These are phyloP conservation scores for Periglandula ipomoeae DNA, from an alignment of 2,329 filamentous ascomycete species.

Conservation along the genomic window DNA sequence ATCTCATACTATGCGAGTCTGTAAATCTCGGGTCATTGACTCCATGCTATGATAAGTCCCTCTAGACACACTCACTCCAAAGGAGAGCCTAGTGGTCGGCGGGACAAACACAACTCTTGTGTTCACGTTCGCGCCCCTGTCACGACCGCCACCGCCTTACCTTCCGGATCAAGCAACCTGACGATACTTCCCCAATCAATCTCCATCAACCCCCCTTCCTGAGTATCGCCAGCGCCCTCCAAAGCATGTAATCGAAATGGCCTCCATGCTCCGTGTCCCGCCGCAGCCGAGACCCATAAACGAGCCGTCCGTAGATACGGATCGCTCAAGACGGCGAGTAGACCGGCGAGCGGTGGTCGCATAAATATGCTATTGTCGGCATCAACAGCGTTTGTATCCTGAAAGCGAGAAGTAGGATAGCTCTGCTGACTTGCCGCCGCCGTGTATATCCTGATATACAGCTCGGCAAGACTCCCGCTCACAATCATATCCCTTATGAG, in stretches of 20 bases:
- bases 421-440: too few species aligned
- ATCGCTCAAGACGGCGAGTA: conserved; percentile 34
- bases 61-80: too few species aligned
- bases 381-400: background rate
- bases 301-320: conserved; percentile 33
- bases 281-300: conserved; percentile 26
- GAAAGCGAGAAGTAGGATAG: too few species aligned
- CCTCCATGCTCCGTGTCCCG: conserved; percentile 16
- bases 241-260: conserved; percentile 9
- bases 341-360: conserved; percentile 21
- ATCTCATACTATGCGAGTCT: too few species aligned
- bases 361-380: conserved; percentile 11
- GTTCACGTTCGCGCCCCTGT: too few species aligned
- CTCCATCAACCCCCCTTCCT: background rate
- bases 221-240: conserved; percentile 4
- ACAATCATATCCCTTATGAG: conserved; percentile 23
- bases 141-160: background rate
- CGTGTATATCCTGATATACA: conserved; percentile 9
- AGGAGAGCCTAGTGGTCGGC: too few species aligned
- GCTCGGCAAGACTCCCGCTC: conserved; percentile 19
- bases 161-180: conserved; percentile 1
- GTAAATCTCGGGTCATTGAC: too few species aligned
- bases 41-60: too few species aligned
- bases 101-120: too few species aligned
- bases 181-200: conserved; percentile 3